These are phyloP conservation scores for Silene uniflora DNA, from an alignment of 148 eudicot species.

Conservation along the genomic window DNA sequence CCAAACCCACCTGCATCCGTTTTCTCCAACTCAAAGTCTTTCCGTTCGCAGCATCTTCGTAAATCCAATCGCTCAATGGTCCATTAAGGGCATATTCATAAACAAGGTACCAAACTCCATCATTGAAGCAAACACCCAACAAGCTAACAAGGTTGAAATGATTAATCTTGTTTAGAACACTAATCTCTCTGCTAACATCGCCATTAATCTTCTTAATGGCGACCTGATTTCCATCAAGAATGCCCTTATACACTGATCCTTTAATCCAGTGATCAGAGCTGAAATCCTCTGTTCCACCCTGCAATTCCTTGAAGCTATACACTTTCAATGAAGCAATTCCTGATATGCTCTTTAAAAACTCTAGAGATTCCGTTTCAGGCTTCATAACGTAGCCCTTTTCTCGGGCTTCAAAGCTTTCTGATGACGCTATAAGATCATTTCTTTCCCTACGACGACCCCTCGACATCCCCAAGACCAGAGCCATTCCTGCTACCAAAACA, in stretches of 20 bases:
- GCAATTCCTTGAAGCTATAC: slow-evolving; percentile 52
- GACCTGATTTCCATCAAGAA: slow-evolving; percentile 40
- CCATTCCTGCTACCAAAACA: slow-evolving; percentile 21
- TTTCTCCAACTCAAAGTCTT: slow-evolving; percentile 45
- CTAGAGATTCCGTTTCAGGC: slow-evolving; percentile 22
- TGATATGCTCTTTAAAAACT: slow-evolving; percentile 35
- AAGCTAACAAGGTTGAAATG: slow-evolving; percentile 66
- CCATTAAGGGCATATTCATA: slow-evolving; percentile 68
- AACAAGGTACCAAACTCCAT: slow-evolving; percentile 52
- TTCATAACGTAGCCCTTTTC: slow-evolving; percentile 24
- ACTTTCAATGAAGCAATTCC: slow-evolving; percentile 42
- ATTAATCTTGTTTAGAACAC: slow-evolving; percentile 53
- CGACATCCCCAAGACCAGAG: slow-evolving; percentile 15
- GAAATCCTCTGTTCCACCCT: slow-evolving; percentile 55
- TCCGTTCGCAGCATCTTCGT: slow-evolving; percentile 12
- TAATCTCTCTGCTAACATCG: slow-evolving; percentile 53
- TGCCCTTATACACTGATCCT: slow-evolving; percentile 55
- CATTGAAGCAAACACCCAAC: slow-evolving; percentile 50
- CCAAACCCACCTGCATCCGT: slow-evolving; percentile 60
- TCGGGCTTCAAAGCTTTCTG: slow-evolving; percentile 27
- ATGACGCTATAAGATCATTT: slow-evolving; percentile 8
- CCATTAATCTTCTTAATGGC: slow-evolving; percentile 53
- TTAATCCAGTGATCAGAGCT: slow-evolving; percentile 39
- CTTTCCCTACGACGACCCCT: slow-evolving; percentile 16
- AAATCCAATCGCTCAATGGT: slow-evolving; percentile 57